Evolutionary conservation across 805 yeast species (phyloP).

Genomic region (Candida schatavii): DNA sequence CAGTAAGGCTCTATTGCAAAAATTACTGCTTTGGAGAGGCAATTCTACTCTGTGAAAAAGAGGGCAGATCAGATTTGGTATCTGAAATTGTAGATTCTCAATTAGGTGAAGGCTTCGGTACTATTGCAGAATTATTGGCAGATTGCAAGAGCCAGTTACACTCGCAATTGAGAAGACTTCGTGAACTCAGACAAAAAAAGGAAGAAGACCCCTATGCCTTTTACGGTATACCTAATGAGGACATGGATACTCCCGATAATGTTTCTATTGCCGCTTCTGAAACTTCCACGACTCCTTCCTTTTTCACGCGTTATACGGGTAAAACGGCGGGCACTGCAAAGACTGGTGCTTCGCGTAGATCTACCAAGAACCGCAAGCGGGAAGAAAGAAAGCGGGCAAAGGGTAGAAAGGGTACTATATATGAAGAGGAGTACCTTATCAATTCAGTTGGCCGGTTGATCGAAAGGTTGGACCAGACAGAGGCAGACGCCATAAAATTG

Average conservation of each 20-base stretch:
- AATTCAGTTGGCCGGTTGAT: constrained; percentile 83
- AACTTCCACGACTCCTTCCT: constrained; percentile 87
- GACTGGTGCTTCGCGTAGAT: constrained; percentile 91
- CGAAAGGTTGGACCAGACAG: constrained; percentile 74
- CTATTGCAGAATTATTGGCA: constrained; percentile 83
- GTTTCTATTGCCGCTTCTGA: constrained; percentile 94
- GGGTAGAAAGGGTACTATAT: constrained; percentile 96
- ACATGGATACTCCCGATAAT: constrained; percentile 78
- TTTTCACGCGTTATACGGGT: constrained; percentile 94
- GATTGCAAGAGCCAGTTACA: constrained; percentile 85
- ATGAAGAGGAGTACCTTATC: constrained; percentile 93
- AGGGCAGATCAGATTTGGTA: constrained; percentile 40
- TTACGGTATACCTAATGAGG: constrained; percentile 61
- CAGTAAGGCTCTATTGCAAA: constrained; percentile 69
- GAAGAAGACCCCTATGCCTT: constrained; percentile 81
- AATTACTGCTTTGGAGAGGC: constrained; percentile 77
- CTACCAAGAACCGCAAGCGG: constrained; percentile 88
- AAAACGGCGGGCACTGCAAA: constrained; percentile 94
- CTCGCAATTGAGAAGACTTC: constrained; percentile 78
- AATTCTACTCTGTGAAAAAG: constrained; percentile 54
- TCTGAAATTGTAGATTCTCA: constrained; percentile 66
- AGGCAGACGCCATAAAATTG: constrained; percentile 68
- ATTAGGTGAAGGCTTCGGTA: constrained; percentile 84
- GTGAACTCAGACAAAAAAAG: constrained; percentile 84
- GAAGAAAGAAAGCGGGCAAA: constrained; percentile 95